Conservation (phyloP, 2,329 filamentous ascomycete species). For the Monosporascus sp. region DNA sequence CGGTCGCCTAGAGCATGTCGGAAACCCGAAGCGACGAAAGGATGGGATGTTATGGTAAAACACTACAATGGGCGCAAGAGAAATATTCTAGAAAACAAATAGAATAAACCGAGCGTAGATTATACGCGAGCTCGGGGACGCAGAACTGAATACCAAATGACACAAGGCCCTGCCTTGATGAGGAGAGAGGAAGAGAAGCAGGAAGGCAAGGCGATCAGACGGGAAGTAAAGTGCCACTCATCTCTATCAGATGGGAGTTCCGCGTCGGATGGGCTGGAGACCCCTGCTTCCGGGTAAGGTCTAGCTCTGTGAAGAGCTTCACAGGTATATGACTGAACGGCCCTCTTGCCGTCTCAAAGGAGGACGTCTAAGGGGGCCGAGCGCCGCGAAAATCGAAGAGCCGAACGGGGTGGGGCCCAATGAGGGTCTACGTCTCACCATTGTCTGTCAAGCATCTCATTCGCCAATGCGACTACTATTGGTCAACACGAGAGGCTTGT, state of each 20-base stretch:
- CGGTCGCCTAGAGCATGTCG: background rate
- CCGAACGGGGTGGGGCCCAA: background rate
- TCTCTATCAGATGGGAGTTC: conserved; percentile 11
- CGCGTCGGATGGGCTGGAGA: conserved; percentile 12
- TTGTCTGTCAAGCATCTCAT: background rate
- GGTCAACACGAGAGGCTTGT: background rate
- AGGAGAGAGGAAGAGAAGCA: conserved; percentile 8
- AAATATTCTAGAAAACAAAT: conserved; percentile 13
- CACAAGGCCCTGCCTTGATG: conserved; percentile 23
- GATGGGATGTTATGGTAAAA: background rate
- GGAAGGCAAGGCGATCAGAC: conserved; percentile 9
- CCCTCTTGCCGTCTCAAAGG: background rate
- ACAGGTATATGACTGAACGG: background rate
- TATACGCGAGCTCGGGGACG: conserved; percentile 15
- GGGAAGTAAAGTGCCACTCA: conserved; percentile 13
- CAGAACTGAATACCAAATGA: conserved; percentile 15
- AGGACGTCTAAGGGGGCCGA: background rate
- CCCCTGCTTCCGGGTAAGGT: conserved; percentile 3
- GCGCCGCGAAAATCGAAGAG: too few relatives aligned
- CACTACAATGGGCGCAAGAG: conserved; percentile 3
- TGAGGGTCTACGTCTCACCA: background rate
- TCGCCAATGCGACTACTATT: background rate
- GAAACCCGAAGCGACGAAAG: background rate
- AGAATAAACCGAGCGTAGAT: conserved; percentile 2
- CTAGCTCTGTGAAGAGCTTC: background rate